Percentiles rank a stretch among this genome's conserved stretches.
Evolutionary conservation across 176 grass and related monocot genomes (phyloP).

Genomic region (sorghum (Sorghum bicolor)): DNA sequence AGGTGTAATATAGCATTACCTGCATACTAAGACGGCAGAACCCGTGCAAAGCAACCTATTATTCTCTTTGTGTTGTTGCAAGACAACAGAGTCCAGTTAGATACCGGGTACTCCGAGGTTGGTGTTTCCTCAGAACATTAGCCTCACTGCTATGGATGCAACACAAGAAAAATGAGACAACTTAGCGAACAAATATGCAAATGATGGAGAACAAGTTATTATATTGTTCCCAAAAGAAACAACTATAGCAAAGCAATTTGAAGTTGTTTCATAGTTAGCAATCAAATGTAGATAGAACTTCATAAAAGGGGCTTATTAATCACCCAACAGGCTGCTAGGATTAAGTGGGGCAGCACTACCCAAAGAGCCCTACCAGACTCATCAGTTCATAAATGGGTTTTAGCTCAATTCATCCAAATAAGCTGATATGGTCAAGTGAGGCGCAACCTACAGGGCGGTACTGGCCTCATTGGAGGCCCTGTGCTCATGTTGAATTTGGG

Average conservation of each 20-base stretch:
- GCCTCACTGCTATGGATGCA: constrained; percentile 36
- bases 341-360: neutral
- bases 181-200: neutral
- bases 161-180: neutral
- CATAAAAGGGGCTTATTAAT: neutral
- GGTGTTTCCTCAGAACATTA: constrained; percentile 77
- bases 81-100: constrained; percentile 82
- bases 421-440: neutral
- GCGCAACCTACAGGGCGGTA: no score
- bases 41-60: constrained; percentile 84
- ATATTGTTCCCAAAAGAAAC: neutral
- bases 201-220: neutral
- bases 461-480: neutral
- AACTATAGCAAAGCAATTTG: constrained; percentile 8
- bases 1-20: constrained; percentile 34
- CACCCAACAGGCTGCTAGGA: neutral
- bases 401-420: neutral
- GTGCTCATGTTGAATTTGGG: neutral
- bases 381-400: neutral
- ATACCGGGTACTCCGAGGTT: constrained; percentile 68
- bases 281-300: neutral
- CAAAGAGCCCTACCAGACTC: neutral
- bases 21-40: constrained; percentile 76
- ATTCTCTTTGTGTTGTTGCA: constrained; percentile 43
- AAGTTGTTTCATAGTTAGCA: neutral